Conservation (phyloP, 805 yeast species). For the Lipomyces mesembrius region DNA sequence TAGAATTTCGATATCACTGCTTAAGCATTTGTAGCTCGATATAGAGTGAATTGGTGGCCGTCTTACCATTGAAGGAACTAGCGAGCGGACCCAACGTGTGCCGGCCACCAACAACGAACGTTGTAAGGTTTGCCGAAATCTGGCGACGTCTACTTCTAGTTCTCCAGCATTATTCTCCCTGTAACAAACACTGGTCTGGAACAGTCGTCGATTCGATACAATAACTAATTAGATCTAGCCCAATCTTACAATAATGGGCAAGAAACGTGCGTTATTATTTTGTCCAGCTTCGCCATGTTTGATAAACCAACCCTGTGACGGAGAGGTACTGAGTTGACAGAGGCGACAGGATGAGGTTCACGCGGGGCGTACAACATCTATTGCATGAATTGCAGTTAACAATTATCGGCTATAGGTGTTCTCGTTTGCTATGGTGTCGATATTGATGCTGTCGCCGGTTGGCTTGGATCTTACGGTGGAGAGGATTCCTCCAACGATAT, state of each 20-base stretch:
- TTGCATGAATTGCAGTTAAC: slow-evolving; percentile 12
- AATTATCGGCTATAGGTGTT: slow-evolving; percentile 40
- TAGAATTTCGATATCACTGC: too few relatives aligned
- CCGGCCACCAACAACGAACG: too few relatives aligned
- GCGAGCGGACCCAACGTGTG: too few relatives aligned
- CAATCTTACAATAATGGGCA: slow-evolving; percentile 30
- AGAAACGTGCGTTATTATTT: slow-evolving; percentile 33
- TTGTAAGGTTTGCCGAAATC: too few relatives aligned
- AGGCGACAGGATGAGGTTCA: neutral
- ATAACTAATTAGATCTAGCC: neutral
- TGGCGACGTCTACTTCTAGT: neutral
- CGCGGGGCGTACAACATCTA: neutral
- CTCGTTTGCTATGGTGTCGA: slow-evolving; percentile 49
- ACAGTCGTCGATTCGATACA: neutral
- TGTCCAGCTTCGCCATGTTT: neutral
- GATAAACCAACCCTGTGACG: neutral
- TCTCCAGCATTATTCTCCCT: neutral
- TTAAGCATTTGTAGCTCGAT: too few relatives aligned
- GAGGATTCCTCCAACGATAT: slow-evolving; percentile 48
- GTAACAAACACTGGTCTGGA: neutral
- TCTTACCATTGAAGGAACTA: too few relatives aligned
- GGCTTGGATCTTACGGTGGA: slow-evolving; percentile 50
- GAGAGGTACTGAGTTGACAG: neutral
- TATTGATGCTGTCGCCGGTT: slow-evolving; percentile 49
- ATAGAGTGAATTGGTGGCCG: too few relatives aligned